Conservation (phyloP, 2,329 filamentous ascomycete species). For the Trichoderma arundinaceum region DNA sequence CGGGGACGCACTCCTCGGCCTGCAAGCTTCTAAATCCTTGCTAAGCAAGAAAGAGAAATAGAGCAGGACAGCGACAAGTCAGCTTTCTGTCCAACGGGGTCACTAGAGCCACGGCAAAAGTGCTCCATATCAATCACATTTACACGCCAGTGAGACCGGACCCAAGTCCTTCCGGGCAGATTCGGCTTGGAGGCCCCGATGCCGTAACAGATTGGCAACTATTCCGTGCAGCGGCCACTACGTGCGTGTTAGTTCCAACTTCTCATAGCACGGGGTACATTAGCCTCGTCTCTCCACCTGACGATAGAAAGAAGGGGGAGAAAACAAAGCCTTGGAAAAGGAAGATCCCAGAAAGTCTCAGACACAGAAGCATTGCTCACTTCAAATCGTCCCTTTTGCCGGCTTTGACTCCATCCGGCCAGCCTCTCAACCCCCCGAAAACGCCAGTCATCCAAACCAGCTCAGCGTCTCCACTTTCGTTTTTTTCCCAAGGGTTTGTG, state of each 20-base stretch:
- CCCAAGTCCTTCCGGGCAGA: slow-evolving; percentile 17
- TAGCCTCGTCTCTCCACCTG: background rate
- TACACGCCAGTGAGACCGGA: slow-evolving; percentile 20
- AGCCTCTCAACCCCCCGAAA: background rate
- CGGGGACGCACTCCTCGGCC: too few relatives aligned
- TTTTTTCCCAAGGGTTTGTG: background rate
- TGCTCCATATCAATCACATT: background rate
- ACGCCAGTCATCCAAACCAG: slow-evolving; percentile 21
- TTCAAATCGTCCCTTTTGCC: too few relatives aligned
- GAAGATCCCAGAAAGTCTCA: background rate
- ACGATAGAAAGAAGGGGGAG: background rate
- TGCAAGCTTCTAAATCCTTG: too few relatives aligned
- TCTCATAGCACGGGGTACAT: background rate
- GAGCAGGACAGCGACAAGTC: too few relatives aligned
- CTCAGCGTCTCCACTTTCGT: slow-evolving; percentile 13
- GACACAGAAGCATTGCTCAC: background rate
- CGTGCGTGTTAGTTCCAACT: background rate
- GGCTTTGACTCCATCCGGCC: background rate
- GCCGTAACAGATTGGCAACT: slow-evolving; percentile 11
- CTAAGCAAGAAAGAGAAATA: too few relatives aligned
- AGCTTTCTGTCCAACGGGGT: too few relatives aligned
- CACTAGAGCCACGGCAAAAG: too few relatives aligned
- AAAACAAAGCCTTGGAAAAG: too few relatives aligned
- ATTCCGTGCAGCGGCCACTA: background rate
- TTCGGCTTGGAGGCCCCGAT: slow-evolving; percentile 14